Conservation (phyloP, 1,284 basidiomycete genomes). For the Ceratobasidium sp. region DNA sequence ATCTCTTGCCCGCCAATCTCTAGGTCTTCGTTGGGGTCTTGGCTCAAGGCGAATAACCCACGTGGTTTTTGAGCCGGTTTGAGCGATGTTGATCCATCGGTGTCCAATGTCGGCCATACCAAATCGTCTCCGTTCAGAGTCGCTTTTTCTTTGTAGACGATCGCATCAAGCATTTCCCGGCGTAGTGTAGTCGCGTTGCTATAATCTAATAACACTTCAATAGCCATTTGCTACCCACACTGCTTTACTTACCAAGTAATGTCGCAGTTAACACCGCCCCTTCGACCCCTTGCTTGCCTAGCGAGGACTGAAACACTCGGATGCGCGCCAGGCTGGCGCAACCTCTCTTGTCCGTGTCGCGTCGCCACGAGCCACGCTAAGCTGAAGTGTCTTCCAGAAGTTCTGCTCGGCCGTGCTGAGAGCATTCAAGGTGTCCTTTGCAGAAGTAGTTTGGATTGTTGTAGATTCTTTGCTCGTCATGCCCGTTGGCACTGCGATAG, state of each 20-base stretch:
- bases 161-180: slow-evolving; percentile 80
- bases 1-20: slow-evolving; percentile 56
- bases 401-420: slow-evolving; percentile 76
- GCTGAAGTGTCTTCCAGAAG: slow-evolving; percentile 74
- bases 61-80: slow-evolving; percentile 8
- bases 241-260: slow-evolving; percentile 70
- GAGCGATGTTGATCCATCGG: slow-evolving; percentile 48
- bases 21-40: slow-evolving; percentile 54
- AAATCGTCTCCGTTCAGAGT: slow-evolving; percentile 65
- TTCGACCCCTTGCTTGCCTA: slow-evolving; percentile 69
- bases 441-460: slow-evolving; percentile 60
- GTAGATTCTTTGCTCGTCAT: slow-evolving; percentile 65
- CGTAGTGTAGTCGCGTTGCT: slow-evolving; percentile 81
- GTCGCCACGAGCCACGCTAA: slow-evolving; percentile 70
- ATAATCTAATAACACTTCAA: slow-evolving; percentile 62
- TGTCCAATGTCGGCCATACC: slow-evolving; percentile 69
- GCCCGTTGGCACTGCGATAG: slow-evolving; percentile 86
- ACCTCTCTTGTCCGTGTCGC: slow-evolving; percentile 80
- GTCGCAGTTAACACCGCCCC: slow-evolving; percentile 69
- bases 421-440: slow-evolving; percentile 71
- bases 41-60: slow-evolving; percentile 45
- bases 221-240: slow-evolving; percentile 16
- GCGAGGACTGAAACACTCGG: slow-evolving; percentile 79
- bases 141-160: slow-evolving; percentile 62
- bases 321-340: slow-evolving; percentile 77